Percentiles rank a stretch among this genome's conserved stretches.
Evolutionary conservation across 257 asterid genomes (phyloP).

Genomic region (Hygrophila difformis): DNA sequence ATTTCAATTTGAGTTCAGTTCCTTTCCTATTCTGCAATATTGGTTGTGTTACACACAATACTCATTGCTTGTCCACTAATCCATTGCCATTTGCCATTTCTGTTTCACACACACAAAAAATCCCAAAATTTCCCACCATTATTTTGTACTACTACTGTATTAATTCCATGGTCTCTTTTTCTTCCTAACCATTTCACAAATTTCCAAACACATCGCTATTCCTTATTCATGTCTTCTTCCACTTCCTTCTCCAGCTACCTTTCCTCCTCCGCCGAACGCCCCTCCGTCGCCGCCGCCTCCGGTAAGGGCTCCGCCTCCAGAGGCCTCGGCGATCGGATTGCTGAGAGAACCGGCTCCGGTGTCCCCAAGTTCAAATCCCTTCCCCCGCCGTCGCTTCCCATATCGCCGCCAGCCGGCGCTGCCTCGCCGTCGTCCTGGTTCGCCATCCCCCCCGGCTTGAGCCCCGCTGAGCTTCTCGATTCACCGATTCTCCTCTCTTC

Average conservation of each 20-base stretch:
- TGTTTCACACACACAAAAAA: too few species aligned
- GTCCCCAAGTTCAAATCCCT: conserved; percentile 72
- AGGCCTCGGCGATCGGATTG: conserved; percentile 51
- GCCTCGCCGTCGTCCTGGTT: conserved; percentile 77
- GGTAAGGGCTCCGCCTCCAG: conserved; percentile 15
- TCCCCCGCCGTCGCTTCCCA: conserved; percentile 79
- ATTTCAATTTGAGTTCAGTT: too few species aligned
- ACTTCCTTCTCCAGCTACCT: conserved; percentile 55
- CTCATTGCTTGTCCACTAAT: too few species aligned
- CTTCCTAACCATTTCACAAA: conserved; percentile 12
- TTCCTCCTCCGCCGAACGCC: conserved; percentile 40
- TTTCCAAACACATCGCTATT: too few species aligned
- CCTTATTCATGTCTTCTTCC: conserved; percentile 27
- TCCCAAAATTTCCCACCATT: too few species aligned
- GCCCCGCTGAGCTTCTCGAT: conserved; percentile 72
- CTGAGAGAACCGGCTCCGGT: conserved; percentile 60
- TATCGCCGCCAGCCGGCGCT: conserved; percentile 45
- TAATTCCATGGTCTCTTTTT: neutral
- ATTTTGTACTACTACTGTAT: too few species aligned
- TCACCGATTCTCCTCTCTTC: conserved; percentile 67
- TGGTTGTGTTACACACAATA: too few species aligned
- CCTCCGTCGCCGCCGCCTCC: conserved; percentile 18
- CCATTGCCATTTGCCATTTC: too few species aligned
- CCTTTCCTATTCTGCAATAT: too few species aligned
- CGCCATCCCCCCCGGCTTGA: conserved; percentile 72